Base-by-base conservation (phyloP, 768 basidiomycete species). In the Lactarius evosmus region DNA sequence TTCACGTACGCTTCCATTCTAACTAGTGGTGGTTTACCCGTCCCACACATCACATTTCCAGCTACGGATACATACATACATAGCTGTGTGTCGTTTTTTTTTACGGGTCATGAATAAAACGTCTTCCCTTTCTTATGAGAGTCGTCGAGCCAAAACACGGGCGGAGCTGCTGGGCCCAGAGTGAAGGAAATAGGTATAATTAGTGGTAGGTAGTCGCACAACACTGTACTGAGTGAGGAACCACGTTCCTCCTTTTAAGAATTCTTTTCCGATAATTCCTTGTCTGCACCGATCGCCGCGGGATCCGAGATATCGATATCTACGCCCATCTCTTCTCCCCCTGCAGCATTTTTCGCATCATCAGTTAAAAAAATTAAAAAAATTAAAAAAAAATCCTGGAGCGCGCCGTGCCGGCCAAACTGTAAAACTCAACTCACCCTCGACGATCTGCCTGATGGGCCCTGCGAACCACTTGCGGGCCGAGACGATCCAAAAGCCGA, bases 381-480 rank as follows among this genome's bases (percentile, higher is more conserved):
- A 29, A 3, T 7, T 7, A 8, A 27, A 30, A 40, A 19, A 29
- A 61, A 4, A 27, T n/a, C n/a, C n/a, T n/a, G n/a, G 30, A 25
- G 17, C 44, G 59, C 54, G 33, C 69, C 36, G 25, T 68, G 56
- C 69, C 72, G 56, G 16, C n/a, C 38, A 25, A 32, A n/a, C 5
- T 5, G 7, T 14, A 38, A 38, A 14, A 14, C 7, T 38, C 36
- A 38, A 7, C 7, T 7, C 7, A 38, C 36, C 36, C 36, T 7
- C 16, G 30, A 19, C n/a, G 16, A 88, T 87, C 71, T 87, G 87
- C 73, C 81, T 83, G 17, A 88, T 74, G 6, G 89, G 89, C 0
- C 89, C 89, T 1, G 75, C 79, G 71, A 89, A 92, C 86, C 86
- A 89, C 69, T 82, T 85, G 56, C 87, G 76, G 11, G 89, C 89